Evolutionary conservation across 345 rosid species (phyloP).

Genomic region (Heritiera fomes): DNA sequence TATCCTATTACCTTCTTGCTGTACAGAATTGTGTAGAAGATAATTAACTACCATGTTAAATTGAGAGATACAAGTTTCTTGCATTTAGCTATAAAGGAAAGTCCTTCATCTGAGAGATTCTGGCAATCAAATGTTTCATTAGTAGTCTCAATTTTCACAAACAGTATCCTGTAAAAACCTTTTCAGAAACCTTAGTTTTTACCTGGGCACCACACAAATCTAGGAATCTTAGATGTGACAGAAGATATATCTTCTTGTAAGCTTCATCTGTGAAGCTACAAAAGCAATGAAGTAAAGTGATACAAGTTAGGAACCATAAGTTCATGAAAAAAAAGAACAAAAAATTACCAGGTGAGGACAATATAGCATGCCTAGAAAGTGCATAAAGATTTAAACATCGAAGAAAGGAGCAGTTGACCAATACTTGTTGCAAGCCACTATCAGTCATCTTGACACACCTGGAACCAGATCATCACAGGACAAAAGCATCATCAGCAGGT

Average conservation of each 20-base stretch:
- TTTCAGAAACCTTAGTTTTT: constrained; percentile 27
- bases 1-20: constrained; percentile 16
- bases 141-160: constrained; percentile 14
- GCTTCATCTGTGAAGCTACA: constrained; percentile 77
- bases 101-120: constrained; percentile 88
- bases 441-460: constrained; percentile 91
- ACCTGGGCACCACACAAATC: constrained; percentile 99
- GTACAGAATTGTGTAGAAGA: constrained; percentile 11
- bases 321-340: background rate
- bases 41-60: constrained; percentile 73
- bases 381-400: constrained; percentile 84
- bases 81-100: constrained; percentile 71
- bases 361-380: constrained; percentile 58
- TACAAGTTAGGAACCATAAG: constrained; percentile 9
- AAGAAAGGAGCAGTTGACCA: constrained; percentile 62
- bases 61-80: constrained; percentile 64
- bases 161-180: background rate
- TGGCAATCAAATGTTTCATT: constrained; percentile 35
- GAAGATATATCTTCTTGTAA: constrained; percentile 65
- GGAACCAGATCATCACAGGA: constrained; percentile 19
- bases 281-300: constrained; percentile 21
- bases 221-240: constrained; percentile 58
- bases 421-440: constrained; percentile 65
- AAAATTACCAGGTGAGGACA: background rate
- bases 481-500: background rate